Percentiles rank a stretch among this genome's conserved stretches.
These are phyloP conservation scores for Myxozyma udenii DNA, from an alignment of 805 yeast species.

Conservation along the genomic window DNA sequence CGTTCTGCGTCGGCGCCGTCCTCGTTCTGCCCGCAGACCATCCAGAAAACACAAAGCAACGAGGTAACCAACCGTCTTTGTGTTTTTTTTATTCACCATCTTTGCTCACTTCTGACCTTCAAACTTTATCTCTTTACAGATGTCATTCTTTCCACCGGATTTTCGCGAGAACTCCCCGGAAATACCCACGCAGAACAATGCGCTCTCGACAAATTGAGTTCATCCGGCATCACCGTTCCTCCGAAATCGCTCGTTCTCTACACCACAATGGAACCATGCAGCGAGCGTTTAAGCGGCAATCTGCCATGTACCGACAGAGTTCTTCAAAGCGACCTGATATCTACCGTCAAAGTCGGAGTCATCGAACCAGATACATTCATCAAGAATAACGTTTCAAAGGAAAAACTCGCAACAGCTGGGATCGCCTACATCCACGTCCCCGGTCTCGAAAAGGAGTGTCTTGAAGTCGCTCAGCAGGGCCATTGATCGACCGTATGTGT, in stretches of 20 bases:
- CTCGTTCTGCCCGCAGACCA: slow-evolving; percentile 38
- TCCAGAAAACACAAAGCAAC: neutral
- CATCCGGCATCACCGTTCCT: neutral
- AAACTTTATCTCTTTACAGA: slow-evolving; percentile 46
- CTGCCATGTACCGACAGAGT: slow-evolving; percentile 83
- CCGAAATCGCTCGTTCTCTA: slow-evolving; percentile 79
- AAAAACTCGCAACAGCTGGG: slow-evolving; percentile 52
- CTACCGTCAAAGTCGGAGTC: slow-evolving; percentile 85
- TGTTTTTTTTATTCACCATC: neutral
- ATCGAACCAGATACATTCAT: slow-evolving; percentile 87
- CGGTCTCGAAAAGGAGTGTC: slow-evolving; percentile 72
- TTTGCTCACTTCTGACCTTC: neutral
- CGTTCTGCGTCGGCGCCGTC: slow-evolving; percentile 92
- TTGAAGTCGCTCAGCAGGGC: slow-evolving; percentile 53
- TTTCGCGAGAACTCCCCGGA: slow-evolving; percentile 85
- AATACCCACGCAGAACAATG: slow-evolving; percentile 98
- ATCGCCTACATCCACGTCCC: slow-evolving; percentile 75
- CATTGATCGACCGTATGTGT: slow-evolving; percentile 9
- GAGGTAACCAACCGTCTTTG: too few species aligned
- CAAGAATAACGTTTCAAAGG: slow-evolving; percentile 63
- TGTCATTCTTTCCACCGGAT: slow-evolving; percentile 71
- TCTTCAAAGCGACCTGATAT: slow-evolving; percentile 51
- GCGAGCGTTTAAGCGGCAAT: slow-evolving; percentile 83
- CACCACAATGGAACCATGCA: slow-evolving; percentile 98
- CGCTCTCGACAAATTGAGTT: slow-evolving; percentile 69